These are phyloP conservation scores for Chloranthus sessilifolius DNA, from an alignment of 164 flowering plant genomes.

Conservation along the genomic window DNA sequence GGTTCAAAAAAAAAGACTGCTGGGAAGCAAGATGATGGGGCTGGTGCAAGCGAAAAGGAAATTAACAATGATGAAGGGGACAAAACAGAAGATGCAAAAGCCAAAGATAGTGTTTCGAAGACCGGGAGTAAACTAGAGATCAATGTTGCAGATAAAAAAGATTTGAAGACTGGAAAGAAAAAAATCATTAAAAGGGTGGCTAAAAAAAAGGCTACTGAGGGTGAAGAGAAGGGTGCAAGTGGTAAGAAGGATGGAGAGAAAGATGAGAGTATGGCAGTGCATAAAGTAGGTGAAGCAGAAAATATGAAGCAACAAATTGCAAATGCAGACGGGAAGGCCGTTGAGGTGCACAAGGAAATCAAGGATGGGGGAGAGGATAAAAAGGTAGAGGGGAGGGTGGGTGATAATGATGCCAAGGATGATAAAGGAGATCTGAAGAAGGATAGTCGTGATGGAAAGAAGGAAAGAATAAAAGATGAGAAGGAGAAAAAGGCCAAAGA, in stretches of 20 bases:
- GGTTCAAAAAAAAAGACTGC: constrained; percentile 1
- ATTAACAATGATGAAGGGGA: too few species aligned
- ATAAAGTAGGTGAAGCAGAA: constrained; percentile 15
- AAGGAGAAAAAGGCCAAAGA: constrained; percentile 41
- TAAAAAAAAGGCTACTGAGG: constrained; percentile 36
- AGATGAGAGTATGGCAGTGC: constrained; percentile 20
- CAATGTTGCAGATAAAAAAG: neutral
- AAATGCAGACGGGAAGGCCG: constrained; percentile 16
- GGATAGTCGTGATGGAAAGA: constrained; percentile 29
- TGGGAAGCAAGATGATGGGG: neutral
- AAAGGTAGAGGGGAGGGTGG: constrained; percentile 19
- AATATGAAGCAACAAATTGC: constrained; percentile 16
- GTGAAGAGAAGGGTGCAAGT: constrained; percentile 18
- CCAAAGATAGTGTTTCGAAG: neutral
- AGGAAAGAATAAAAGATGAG: constrained; percentile 37
- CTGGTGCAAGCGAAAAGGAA: neutral
- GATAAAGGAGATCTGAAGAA: constrained; percentile 28
- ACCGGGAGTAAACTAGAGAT: too few species aligned
- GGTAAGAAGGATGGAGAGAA: constrained; percentile 19
- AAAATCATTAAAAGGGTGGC: constrained; percentile 28
- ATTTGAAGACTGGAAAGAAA: neutral
- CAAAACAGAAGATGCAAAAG: neutral
- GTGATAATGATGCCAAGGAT: neutral
- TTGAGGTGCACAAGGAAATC: constrained; percentile 19
- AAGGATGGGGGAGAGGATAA: constrained; percentile 20